Conservation (phyloP, 139 green algal species). For the Chlorella vulgaris region DNA sequence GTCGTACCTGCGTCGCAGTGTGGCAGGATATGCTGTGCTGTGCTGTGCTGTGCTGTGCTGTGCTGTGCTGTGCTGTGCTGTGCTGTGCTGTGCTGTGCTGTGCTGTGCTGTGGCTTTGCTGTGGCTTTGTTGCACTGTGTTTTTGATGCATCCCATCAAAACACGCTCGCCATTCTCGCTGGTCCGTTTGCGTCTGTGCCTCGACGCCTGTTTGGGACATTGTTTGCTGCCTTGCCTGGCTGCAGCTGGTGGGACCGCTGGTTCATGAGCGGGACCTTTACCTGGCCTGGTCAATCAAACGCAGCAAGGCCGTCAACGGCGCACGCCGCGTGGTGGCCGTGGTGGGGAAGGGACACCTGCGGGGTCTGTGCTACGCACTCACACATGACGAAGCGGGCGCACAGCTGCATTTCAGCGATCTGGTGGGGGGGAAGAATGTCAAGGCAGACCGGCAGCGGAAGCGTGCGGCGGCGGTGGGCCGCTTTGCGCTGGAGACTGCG, state of each 20-base stretch:
- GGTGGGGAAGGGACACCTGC: conserved; percentile 75
- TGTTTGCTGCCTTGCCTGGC: no score
- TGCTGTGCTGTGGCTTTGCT: no score
- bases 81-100: no score
- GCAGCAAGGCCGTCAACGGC: conserved; percentile 77
- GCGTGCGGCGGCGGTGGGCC: not conserved
- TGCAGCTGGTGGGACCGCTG: conserved; percentile 41
- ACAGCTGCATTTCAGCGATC: conserved; percentile 9
- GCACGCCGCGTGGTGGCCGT: conserved; percentile 72
- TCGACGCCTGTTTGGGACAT: not conserved
- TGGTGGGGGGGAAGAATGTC: conserved; percentile 24
- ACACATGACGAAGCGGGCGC: conserved; percentile 25
- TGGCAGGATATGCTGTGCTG: no score
- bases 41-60: no score
- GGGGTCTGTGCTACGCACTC: conserved; percentile 62
- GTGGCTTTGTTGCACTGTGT: no score
- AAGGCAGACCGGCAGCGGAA: not conserved
- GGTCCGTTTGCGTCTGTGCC: not conserved
- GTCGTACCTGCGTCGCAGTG: no score
- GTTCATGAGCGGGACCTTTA: conserved; percentile 79
- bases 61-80: no score
- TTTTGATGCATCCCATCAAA: no score
- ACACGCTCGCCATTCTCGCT: no score
- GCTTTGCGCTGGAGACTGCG: conserved; percentile 14
- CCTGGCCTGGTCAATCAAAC: conserved; percentile 76